Evolutionary conservation across 1,284 basidiomycete genomes (phyloP), one percentile per base, ranked within the genome.

Genomic region (Ceratobasidium sp.): DNA sequence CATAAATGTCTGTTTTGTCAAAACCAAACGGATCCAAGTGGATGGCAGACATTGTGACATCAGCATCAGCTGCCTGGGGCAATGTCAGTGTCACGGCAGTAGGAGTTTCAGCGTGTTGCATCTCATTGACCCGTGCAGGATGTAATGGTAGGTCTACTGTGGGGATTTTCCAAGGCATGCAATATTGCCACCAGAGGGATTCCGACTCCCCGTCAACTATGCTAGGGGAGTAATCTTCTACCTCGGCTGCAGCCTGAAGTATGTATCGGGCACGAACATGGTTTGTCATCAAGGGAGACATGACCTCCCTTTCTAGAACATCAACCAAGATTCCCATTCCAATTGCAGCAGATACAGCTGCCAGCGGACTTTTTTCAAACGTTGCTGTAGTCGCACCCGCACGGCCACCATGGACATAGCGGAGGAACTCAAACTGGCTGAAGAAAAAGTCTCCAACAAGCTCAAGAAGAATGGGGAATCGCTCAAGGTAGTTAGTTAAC

Each of bases 351-450:
- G 54, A n/a, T 28, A 57, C n/a, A 9, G n/a, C 54, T 10, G n/a
- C 28, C n/a, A 57, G 10, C 9, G 54, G 54, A 10, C n/a, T n/a
- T 57, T 57, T 57, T 23, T 57, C 54, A n/a, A 57, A 10, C 10
- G 54, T 57, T 10, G 54, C 28, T 57, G n/a, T 23, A 23, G n/a
- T 23, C 10, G 54, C n/a, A 57, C 28, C 54, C 12, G 54, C n/a
- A 10, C n/a, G n/a, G 10, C 54, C 54, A 17, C 54, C 54, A 23
- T 57, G n/a, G n/a, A 57, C 54, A 57, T 57, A 57, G 10, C 54
- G n/a, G 15, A 57, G 12, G 54, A 57, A 57, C 54, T 57, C 54
- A 57, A 57, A 57, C n/a, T 57, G 9, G n/a, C n/a, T 28, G 54
- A 57, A 57, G 28, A 57, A 57, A n/a, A 23, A 10, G n/a, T 23